Base-by-base conservation (phyloP, 2,329 filamentous ascomycete species). In the Pseudogymnoascus sp. region DNA sequence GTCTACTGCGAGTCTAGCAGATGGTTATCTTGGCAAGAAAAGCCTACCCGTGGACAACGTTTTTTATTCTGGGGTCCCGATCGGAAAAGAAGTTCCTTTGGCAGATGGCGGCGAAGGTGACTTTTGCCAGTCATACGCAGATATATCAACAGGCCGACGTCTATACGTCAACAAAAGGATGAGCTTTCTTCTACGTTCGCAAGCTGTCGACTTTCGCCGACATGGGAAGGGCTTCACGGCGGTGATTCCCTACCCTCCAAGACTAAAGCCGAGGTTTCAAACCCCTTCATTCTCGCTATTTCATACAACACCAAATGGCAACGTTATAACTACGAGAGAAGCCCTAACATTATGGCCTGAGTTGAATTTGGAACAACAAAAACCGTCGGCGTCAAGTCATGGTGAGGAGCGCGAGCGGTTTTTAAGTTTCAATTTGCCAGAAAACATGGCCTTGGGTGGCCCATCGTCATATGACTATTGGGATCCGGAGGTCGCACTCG, bases 121-220 rank as follows among this genome's bases (percentile, higher is more conserved):
- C 61, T 70, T 18, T 68, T 62, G 53, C 61, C 66, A 28, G 3
- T 60, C 65, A 11, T 68, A 66, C 21, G 70, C 69, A 11, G 62
- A 63, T 1, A 68, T 80, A 1, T 77, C 79, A 1, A 71, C 72
- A 4, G 82, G 80, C 0, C 78, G 76, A 34, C 76, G 78, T 43
- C 68, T 77, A 1, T 81, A 79, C 62, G 77, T 80, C 2, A 69
- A 78, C 62, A 72, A 68, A 4, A 68, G 72, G 0, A 75, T 83
- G 66, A 78, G 74, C 65, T 73, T 72, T 25, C 73, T 79, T 28
- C 69, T 84, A 5, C 72, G 68, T 3, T 61, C 67, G 2, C 63
- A 66, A 18, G 66, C 34, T 11, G 36, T 64, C 49, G 18, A 18
- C 5, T 65, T 71, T 31, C 23, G 60, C 9, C 67, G 68, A n/a